phyloP scores from a whole-genome alignment of 495 filamentous ascomycete genomes.

The Corynascus novoguineensis region DNA sequence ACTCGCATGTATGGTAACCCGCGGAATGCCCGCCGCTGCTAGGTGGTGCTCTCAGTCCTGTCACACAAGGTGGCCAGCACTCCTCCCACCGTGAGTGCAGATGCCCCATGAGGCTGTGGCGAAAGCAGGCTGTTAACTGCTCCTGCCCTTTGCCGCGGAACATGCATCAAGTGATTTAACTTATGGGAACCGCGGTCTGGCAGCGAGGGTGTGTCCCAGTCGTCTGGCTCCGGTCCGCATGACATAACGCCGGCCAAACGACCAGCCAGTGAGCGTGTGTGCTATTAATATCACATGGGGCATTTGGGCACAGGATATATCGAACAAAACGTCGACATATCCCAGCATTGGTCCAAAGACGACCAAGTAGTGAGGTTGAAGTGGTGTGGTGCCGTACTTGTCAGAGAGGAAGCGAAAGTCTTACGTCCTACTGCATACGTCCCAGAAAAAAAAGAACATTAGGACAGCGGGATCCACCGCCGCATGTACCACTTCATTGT shows the following conservation, averaged over 20 bases:
- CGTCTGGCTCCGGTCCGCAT: background rate
- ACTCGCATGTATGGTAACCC: no score
- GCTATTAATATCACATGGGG: background rate
- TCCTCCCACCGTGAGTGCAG: no score
- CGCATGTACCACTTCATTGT: conserved; percentile 2
- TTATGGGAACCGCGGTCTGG: background rate
- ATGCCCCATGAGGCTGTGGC: no score
- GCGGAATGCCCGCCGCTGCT: no score
- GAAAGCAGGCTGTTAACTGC: no score
- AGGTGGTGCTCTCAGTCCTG: no score
- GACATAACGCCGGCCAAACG: background rate
- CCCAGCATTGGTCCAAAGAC: conserved; percentile 1
- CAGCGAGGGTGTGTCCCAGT: background rate
- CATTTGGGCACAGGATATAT: background rate
- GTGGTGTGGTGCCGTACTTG: background rate
- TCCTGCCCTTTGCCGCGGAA: no score
- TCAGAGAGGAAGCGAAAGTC: background rate
- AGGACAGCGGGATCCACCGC: background rate
- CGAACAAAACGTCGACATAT: background rate
- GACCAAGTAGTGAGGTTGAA: background rate
- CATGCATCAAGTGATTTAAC: no score
- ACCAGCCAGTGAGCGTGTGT: background rate
- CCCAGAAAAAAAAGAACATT: background rate
- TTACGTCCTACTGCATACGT: background rate
- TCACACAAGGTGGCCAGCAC: no score